A percentile compares a stretch with the other conserved stretches of the same genome.
These are phyloP conservation scores for Haplosporangium sp. DNA, from an alignment of 371 early-diverging fungal genomes.

Conservation along the genomic window DNA sequence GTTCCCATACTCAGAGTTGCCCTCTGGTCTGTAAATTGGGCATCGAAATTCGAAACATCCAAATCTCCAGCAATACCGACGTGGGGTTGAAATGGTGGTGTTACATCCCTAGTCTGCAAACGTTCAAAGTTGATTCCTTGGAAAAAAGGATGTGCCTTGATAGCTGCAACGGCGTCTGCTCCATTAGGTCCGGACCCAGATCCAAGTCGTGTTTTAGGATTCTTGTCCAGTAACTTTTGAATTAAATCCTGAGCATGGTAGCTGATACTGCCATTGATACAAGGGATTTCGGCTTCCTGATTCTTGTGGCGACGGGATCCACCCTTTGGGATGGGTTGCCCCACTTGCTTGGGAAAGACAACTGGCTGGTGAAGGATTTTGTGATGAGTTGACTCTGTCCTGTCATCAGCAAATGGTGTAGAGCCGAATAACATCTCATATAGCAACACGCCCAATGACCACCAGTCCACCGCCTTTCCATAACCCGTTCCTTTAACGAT, in stretches of 20 bases:
- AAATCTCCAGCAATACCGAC: slow-evolving; percentile 54
- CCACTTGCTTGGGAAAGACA: slow-evolving; percentile 58
- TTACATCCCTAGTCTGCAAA: slow-evolving; percentile 67
- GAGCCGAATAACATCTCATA: slow-evolving; percentile 79
- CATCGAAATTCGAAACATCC: slow-evolving; percentile 54
- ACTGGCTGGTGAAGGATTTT: slow-evolving; percentile 70
- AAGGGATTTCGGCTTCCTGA: background rate
- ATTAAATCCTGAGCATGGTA: slow-evolving; percentile 60
- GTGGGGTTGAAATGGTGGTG: slow-evolving; percentile 79
- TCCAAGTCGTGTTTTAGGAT: slow-evolving; percentile 69
- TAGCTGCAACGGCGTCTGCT: slow-evolving; percentile 66
- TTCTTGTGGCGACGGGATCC: background rate
- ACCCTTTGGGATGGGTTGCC: slow-evolving; percentile 1
- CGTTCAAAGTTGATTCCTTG: slow-evolving; percentile 76
- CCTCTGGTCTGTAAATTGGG: slow-evolving; percentile 49
- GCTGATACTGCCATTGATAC: slow-evolving; percentile 18
- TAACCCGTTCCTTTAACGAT: slow-evolving; percentile 73
- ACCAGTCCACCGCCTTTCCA: slow-evolving; percentile 80
- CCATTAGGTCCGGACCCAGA: slow-evolving; percentile 25
- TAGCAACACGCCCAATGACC: slow-evolving; percentile 82
- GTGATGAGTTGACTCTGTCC: slow-evolving; percentile 64
- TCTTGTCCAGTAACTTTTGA: slow-evolving; percentile 61
- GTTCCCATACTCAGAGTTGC: slow-evolving; percentile 15
- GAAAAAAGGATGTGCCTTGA: slow-evolving; percentile 85
- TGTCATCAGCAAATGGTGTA: slow-evolving; percentile 73